Evolutionary conservation across 768 basidiomycete genomes (phyloP).

Genomic region (Gloeophyllum trabeum): DNA sequence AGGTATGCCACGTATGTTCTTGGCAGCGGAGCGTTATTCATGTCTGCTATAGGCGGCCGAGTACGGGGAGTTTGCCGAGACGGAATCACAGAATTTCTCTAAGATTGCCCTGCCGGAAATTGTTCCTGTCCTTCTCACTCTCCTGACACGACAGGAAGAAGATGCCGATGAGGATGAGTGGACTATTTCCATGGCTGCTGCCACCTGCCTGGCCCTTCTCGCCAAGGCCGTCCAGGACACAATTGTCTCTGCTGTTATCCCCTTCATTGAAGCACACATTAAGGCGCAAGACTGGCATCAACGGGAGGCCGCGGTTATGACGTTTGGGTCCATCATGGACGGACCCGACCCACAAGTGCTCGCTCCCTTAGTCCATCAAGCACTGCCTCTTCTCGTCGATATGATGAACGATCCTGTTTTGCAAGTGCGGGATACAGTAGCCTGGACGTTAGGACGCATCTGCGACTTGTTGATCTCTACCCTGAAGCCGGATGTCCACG

Average conservation of each 20-base stretch:
- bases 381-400: slow-evolving; percentile 84
- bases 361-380: slow-evolving; percentile 86
- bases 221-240: slow-evolving; percentile 85
- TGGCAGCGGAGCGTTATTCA: slow-evolving; percentile 2
- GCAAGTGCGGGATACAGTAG: slow-evolving; percentile 93
- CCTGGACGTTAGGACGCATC: slow-evolving; percentile 95
- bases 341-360: slow-evolving; percentile 87
- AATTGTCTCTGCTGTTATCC: slow-evolving; percentile 88
- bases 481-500: slow-evolving; percentile 84
- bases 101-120: slow-evolving; percentile 93
- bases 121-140: slow-evolving; percentile 78
- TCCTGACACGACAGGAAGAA: slow-evolving; percentile 90
- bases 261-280: slow-evolving; percentile 97
- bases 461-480: slow-evolving; percentile 79
- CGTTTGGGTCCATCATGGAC: slow-evolving; percentile 95
- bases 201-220: slow-evolving; percentile 80
- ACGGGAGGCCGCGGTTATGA: slow-evolving; percentile 97
- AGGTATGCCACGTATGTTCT: slow-evolving; percentile 35
- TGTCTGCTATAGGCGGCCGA: slow-evolving; percentile 56
- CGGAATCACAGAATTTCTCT: slow-evolving; percentile 84
- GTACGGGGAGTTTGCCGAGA: slow-evolving; percentile 79
- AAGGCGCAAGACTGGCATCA: slow-evolving; percentile 86
- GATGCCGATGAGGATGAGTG: slow-evolving; percentile 98
- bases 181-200: slow-evolving; percentile 97
- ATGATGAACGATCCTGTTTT: slow-evolving; percentile 86